Evolutionary conservation across 2,329 filamentous ascomycete genomes (phyloP), one percentile per base, ranked within the genome.

Genomic region (Cladosporium sp.): DNA sequence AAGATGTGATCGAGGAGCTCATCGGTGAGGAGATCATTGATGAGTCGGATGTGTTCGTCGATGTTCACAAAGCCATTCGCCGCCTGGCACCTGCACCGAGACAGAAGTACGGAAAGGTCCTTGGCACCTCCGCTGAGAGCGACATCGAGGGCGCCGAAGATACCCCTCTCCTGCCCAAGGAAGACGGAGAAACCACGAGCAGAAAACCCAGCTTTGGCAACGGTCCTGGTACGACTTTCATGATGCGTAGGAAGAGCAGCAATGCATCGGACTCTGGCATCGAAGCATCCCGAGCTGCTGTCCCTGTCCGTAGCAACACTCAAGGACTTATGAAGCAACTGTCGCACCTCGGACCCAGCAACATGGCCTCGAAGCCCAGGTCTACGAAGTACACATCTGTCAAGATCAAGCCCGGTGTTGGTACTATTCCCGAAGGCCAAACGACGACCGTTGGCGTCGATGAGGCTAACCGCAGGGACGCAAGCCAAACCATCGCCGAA

Each of bases 1-100:
- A 98, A 67, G 93, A 98, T 68, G 93, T 98, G 3, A 98, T 98
- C 63, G 93, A 98, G 68, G 93, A 98, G 69, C 75, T 98, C 22
- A 98, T 98, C 68, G 93, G 93, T 74, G 93, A 98, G 86, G 93
- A 98, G 78, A 98, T 97, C 57, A 94, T 98, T 55, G 93, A 98
- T 66, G 93, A 98, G 69, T 97, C 92, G 0, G 93, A 98, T 69
- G 93, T 98, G 9, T 98, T 95, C 63, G 85, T 98, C 56, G 93
- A 98, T 67, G 90, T 98, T 2, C 93, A 97, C 76, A 97, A 97
- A 73, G 93, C 93, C 18, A 96, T 98, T 59, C 83, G 93, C 51
- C 87, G 93, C 46, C 80, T 94, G 62, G 82, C 85, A 16, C 90
- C 90, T 1, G 90, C 91, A 1, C 92, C 92, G 1, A 86, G 88